These are phyloP conservation scores for Globisporangium echinulatum DNA, from an alignment of 352 stramenopile genomes.

Conservation along the genomic window DNA sequence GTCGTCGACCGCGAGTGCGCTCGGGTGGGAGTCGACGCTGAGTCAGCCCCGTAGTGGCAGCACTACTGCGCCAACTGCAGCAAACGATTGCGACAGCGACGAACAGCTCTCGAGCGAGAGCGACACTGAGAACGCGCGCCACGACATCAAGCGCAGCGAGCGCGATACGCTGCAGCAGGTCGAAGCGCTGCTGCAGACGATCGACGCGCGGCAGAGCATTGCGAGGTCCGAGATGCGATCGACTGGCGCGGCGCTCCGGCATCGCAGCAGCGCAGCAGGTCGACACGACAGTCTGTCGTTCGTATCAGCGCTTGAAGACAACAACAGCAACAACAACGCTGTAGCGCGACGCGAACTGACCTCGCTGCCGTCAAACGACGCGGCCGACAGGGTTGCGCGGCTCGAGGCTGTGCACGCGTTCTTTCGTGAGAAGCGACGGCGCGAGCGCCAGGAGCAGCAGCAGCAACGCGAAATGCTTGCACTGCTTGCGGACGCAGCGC, in stretches of 20 bases:
- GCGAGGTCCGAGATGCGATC: neutral
- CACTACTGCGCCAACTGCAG: neutral
- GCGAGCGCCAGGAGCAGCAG: conserved; percentile 35
- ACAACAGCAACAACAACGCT: too few species aligned
- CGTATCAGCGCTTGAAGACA: neutral
- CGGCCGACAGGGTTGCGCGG: conserved; percentile 10
- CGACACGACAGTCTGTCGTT: conserved; percentile 1
- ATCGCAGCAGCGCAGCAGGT: neutral
- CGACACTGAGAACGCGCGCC: conserved; percentile 15
- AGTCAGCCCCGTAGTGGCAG: neutral
- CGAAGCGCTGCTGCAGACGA: conserved; percentile 29
- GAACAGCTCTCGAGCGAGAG: conserved; percentile 12
- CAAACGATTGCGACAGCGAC: conserved; percentile 16
- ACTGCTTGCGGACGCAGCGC: conserved; percentile 1
- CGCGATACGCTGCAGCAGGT: conserved; percentile 42
- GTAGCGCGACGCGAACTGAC: neutral
- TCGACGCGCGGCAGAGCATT: conserved; percentile 19
- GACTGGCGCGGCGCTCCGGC: neutral
- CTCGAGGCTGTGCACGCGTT: conserved; percentile 30
- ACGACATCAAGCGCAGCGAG: conserved; percentile 36
- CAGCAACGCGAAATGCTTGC: conserved; percentile 14
- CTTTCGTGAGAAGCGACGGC: conserved; percentile 35
- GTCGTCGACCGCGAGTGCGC: neutral
- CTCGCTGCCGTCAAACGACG: neutral
- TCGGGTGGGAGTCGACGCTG: neutral